These are phyloP conservation scores for Aspergillus sp. DNA, from an alignment of 2,329 filamentous ascomycete genomes.

Conservation along the genomic window DNA sequence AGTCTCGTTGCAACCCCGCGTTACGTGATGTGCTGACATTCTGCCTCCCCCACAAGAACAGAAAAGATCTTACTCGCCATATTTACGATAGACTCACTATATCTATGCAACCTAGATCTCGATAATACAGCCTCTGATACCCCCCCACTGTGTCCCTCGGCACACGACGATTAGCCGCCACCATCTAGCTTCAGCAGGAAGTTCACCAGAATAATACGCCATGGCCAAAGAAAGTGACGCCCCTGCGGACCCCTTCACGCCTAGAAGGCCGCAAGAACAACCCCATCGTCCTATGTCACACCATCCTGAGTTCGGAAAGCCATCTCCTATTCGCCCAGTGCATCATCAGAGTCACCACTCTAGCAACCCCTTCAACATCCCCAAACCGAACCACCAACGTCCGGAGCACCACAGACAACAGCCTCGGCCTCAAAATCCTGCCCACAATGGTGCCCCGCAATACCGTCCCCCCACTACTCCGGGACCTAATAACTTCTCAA, in stretches of 20 bases:
- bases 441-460: slow-evolving; percentile 16
- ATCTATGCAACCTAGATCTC: background rate
- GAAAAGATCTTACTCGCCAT: background rate
- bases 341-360: slow-evolving; percentile 41
- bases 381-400: slow-evolving; percentile 50
- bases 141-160: background rate
- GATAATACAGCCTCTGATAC: background rate
- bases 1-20: background rate
- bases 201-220: slow-evolving; percentile 18
- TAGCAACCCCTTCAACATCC: slow-evolving; percentile 55
- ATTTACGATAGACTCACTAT: background rate
- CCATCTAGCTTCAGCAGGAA: background rate
- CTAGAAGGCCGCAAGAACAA: slow-evolving; percentile 40
- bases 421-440: slow-evolving; percentile 22
- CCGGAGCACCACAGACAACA: slow-evolving; percentile 53
- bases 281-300: slow-evolving; percentile 37
- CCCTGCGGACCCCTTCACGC: slow-evolving; percentile 37
- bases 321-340: slow-evolving; percentile 54
- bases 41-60: background rate
- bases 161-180: background rate
- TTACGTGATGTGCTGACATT: background rate
- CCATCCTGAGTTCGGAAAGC: slow-evolving; percentile 59
- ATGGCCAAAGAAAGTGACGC: slow-evolving; percentile 58
- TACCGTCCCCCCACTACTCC: slow-evolving; percentile 24
- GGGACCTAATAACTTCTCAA: slow-evolving; percentile 20